phyloP scores from a whole-genome alignment of 2,329 filamentous ascomycete genomes.

The Didymella glomerata region DNA sequence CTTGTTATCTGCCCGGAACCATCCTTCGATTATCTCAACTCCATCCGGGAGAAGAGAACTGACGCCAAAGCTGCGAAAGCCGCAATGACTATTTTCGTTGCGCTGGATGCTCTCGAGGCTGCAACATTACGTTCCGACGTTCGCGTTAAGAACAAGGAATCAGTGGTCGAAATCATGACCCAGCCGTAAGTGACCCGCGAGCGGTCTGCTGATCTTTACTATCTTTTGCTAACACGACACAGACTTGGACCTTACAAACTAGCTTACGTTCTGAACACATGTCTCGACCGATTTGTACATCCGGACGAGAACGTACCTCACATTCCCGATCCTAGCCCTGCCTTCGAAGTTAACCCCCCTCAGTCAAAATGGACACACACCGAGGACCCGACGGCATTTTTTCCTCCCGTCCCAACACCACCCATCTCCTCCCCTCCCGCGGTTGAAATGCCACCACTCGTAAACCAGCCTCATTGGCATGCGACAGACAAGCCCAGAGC shows the following conservation, averaged over 20 bases:
- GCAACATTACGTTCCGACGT: slow-evolving; percentile 45
- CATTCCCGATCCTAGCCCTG: background rate
- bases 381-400: background rate
- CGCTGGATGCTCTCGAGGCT: slow-evolving; percentile 46
- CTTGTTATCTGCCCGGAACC: slow-evolving; percentile 47
- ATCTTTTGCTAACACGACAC: slow-evolving; percentile 2
- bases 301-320: slow-evolving; percentile 31
- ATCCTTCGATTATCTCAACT: slow-evolving; percentile 42
- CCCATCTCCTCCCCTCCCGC: background rate
- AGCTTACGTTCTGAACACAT: slow-evolving; percentile 40
- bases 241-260: slow-evolving; percentile 48
- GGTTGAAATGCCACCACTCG: slow-evolving; percentile 8
- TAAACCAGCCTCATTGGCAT: slow-evolving; percentile 7
- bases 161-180: slow-evolving; percentile 46
- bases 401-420: background rate
- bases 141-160: slow-evolving; percentile 39
- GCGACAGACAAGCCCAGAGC: background rate
- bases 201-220: background rate
- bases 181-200: slow-evolving; percentile 39
- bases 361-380: background rate
- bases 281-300: slow-evolving; percentile 39
- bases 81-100: slow-evolving; percentile 44
- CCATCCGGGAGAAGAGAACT: slow-evolving; percentile 29
- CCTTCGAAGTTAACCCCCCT: slow-evolving; percentile 5
- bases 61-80: slow-evolving; percentile 27